These are phyloP conservation scores for Gracilaria vermiculophylla DNA, from an alignment of 23 red algal species.

Conservation along the genomic window DNA sequence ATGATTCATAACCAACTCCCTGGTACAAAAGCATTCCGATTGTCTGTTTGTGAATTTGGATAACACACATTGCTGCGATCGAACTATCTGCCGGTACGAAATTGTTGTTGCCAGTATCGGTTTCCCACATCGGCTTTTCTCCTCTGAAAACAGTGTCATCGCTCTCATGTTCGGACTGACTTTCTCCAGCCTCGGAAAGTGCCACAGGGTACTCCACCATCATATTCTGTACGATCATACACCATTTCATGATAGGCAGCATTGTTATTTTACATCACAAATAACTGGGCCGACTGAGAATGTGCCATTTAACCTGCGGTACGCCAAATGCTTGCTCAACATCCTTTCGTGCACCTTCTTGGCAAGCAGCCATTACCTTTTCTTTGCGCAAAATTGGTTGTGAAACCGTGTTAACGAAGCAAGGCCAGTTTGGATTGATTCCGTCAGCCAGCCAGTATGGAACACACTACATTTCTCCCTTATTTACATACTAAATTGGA, in stretches of 20 bases:
- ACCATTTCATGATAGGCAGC: neutral
- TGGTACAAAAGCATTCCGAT: too few species aligned
- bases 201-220: neutral
- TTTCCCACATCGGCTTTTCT: too few species aligned
- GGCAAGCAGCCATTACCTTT: neutral
- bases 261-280: neutral
- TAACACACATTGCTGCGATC: too few species aligned
- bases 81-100: too few species aligned
- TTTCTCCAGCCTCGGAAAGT: too few species aligned
- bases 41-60: too few species aligned
- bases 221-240: neutral
- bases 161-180: too few species aligned
- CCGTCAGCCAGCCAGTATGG: slow-evolving; percentile 5
- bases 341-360: neutral
- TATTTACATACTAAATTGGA: neutral
- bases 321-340: neutral
- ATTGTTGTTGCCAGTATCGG: too few species aligned
- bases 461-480: neutral
- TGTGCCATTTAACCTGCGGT: neutral
- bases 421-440: neutral
- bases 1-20: too few species aligned
- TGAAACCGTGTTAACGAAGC: neutral
- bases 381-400: neutral
- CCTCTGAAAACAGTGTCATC: too few species aligned
- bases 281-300: neutral